Evolutionary conservation across 352 stramenopile genomes (phyloP).

Genomic region (Pythium rhizo-oryzae): DNA sequence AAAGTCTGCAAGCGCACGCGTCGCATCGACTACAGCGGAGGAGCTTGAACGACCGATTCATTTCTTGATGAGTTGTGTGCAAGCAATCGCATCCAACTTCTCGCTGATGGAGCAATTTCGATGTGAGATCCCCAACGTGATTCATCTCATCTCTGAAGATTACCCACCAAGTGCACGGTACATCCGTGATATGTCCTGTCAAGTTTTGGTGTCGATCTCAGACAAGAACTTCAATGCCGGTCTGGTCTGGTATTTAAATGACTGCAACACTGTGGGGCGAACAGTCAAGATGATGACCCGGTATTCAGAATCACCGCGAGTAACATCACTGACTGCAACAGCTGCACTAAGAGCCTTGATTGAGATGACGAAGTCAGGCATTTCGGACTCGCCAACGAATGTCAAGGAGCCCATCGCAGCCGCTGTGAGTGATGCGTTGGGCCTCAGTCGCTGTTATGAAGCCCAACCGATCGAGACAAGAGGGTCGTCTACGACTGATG

Average conservation of each 20-base stretch:
- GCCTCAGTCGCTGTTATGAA: conserved; percentile 32
- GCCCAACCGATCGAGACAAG: conserved; percentile 12
- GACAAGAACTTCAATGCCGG: conserved; percentile 74
- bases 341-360: conserved; percentile 34
- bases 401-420: conserved; percentile 37
- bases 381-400: conserved; percentile 10
- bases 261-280: conserved; percentile 54
- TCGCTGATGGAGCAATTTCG: conserved; percentile 64
- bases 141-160: conserved; percentile 64
- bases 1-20: no score
- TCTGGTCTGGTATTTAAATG: conserved; percentile 78
- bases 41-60: conserved; percentile 43
- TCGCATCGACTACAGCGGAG: conserved; percentile 7
- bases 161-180: conserved; percentile 51
- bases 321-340: conserved; percentile 39
- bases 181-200: conserved; percentile 49
- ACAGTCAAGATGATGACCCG: conserved; percentile 49
- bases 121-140: conserved; percentile 71
- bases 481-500: neutral
- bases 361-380: conserved; percentile 20
- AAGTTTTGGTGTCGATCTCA: conserved; percentile 44
- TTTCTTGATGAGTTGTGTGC: conserved; percentile 66
- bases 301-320: conserved; percentile 35
- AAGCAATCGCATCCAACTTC: conserved; percentile 53
- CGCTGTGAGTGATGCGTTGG: conserved; percentile 70